A percentile compares a stretch with the other conserved stretches of the same genome.
These are phyloP conservation scores for Parmelia sp. DNA, from an alignment of 495 filamentous ascomycete species.

Conservation along the genomic window DNA sequence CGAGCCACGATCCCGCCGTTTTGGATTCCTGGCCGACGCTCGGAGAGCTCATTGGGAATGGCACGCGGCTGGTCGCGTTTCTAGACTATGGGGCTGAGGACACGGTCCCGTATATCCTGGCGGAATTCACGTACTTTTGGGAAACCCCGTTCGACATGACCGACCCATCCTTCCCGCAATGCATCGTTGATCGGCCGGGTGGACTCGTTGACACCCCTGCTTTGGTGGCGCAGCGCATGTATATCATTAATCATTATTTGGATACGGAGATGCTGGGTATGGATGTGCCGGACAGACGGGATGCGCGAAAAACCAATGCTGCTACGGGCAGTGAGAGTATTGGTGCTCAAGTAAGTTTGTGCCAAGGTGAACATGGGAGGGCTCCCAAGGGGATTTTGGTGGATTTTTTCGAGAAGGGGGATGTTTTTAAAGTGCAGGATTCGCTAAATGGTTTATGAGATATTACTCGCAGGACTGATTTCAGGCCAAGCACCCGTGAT, in stretches of 20 bases:
- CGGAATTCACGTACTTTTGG: constrained; percentile 65
- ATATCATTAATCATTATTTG: constrained; percentile 48
- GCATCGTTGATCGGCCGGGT: constrained; percentile 55
- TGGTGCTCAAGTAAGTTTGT: constrained; percentile 48
- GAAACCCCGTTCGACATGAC: constrained; percentile 62
- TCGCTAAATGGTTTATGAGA: constrained; percentile 44
- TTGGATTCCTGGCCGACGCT: constrained; percentile 57
- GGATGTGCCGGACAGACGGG: constrained; percentile 48
- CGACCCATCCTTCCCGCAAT: constrained; percentile 41
- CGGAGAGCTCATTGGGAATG: constrained; percentile 51
- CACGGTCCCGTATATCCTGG: constrained; percentile 53
- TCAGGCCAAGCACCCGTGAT: too few species aligned
- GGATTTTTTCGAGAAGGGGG: constrained; percentile 61
- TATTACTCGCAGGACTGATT: too few species aligned
- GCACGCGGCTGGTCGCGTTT: constrained; percentile 57
- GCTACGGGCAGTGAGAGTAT: constrained; percentile 47
- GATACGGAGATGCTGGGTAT: constrained; percentile 42
- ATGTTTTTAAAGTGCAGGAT: constrained; percentile 49
- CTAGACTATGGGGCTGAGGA: constrained; percentile 50
- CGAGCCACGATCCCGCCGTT: constrained; percentile 25
- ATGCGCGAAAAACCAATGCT: constrained; percentile 53
- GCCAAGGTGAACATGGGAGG: constrained; percentile 45
- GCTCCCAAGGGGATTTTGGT: constrained; percentile 56
- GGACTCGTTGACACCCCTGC: constrained; percentile 28
- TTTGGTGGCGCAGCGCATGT: constrained; percentile 41